phyloP scores from a whole-genome alignment of 2,329 filamentous ascomycete genomes.

The Trichoderma cornu-damae region DNA sequence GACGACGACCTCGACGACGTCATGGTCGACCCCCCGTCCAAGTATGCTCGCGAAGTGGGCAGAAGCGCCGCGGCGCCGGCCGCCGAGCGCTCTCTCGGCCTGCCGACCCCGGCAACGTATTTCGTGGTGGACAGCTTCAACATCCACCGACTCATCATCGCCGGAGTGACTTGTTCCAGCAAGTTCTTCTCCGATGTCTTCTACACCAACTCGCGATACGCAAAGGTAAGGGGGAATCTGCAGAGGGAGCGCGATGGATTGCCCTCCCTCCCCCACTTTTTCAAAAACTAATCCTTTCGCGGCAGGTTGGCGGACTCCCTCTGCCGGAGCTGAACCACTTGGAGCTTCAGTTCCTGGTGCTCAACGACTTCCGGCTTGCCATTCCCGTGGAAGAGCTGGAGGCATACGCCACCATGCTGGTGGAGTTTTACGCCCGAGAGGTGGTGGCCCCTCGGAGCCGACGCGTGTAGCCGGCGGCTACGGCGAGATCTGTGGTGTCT shows the following conservation, averaged over 20 bases:
- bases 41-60: constrained; percentile 20
- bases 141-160: constrained; percentile 93
- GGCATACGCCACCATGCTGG: constrained; percentile 95
- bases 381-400: constrained; percentile 94
- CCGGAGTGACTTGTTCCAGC: constrained; percentile 94
- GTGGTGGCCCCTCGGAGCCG: constrained; percentile 48
- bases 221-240: constrained; percentile 64
- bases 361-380: constrained; percentile 93
- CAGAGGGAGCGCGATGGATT: neutral
- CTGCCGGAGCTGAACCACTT: constrained; percentile 91
- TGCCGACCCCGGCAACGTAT: constrained; percentile 44
- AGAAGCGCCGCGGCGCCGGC: neutral
- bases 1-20: constrained; percentile 31
- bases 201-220: constrained; percentile 98
- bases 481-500: neutral
- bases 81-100: constrained; percentile 23
- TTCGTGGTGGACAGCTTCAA: constrained; percentile 99
- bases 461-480: neutral
- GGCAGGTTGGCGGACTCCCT: constrained; percentile 85
- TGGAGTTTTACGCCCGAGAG: constrained; percentile 94
- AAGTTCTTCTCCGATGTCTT: constrained; percentile 99
- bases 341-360: constrained; percentile 87
- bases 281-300: constrained; percentile 18
- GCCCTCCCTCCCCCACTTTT: too few relatives aligned
- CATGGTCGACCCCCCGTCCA: constrained; percentile 31